Percentiles rank a stretch among this genome's conserved stretches.
Conservation (phyloP, 345 rosid species). For the Hibiscus mutabilis region DNA sequence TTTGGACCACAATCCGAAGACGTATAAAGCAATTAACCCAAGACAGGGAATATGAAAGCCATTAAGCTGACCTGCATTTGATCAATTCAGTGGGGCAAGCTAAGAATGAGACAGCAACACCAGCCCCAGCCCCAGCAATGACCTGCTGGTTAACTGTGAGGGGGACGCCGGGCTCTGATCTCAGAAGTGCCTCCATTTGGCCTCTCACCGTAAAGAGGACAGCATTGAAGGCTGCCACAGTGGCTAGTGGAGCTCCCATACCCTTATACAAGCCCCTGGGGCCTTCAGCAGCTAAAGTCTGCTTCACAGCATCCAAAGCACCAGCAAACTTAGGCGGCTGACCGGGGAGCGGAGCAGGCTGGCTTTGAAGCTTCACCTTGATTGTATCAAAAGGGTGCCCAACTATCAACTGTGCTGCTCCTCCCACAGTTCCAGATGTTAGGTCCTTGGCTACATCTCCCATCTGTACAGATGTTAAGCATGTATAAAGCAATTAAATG, state of each 20-base stretch:
- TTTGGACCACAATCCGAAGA: neutral
- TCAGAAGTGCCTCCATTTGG: slow-evolving; percentile 76
- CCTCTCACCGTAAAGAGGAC: slow-evolving; percentile 93
- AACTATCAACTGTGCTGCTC: slow-evolving; percentile 77
- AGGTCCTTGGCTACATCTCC: slow-evolving; percentile 86
- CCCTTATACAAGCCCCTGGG: slow-evolving; percentile 93
- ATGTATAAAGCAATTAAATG: neutral
- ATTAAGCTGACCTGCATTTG: slow-evolving; percentile 76
- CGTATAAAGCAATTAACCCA: neutral
- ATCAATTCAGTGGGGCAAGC: slow-evolving; percentile 98
- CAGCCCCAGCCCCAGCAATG: slow-evolving; percentile 90
- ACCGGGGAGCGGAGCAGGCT: slow-evolving; percentile 75
- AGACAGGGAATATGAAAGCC: neutral
- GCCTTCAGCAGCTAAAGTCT: slow-evolving; percentile 90
- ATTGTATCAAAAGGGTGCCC: slow-evolving; percentile 99
- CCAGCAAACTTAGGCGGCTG: slow-evolving; percentile 68
- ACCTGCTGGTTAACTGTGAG: slow-evolving; percentile 77
- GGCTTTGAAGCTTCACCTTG: slow-evolving; percentile 99
- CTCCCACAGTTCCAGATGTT: slow-evolving; percentile 88
- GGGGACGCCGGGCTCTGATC: slow-evolving; percentile 77
- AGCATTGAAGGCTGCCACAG: slow-evolving; percentile 98
- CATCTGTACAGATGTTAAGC: slow-evolving; percentile 43
- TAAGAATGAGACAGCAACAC: slow-evolving; percentile 90
- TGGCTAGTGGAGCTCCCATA: slow-evolving; percentile 99
- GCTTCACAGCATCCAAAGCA: slow-evolving; percentile 86